phyloP scores from a whole-genome alignment of 768 basidiomycete species.

The Boletus subparvulus region DNA sequence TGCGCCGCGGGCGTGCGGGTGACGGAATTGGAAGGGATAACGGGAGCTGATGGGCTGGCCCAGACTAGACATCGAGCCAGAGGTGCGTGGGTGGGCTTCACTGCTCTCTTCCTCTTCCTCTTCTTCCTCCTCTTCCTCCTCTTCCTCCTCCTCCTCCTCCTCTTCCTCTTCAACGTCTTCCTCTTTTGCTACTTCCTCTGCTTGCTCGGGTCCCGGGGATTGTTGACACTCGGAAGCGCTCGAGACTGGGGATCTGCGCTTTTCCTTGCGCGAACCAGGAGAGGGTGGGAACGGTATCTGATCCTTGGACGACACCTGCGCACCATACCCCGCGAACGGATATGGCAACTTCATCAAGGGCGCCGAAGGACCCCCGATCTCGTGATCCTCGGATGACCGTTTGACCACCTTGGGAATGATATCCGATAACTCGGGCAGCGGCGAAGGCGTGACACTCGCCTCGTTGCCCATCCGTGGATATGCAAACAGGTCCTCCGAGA shows the following conservation, averaged over 20 bases:
- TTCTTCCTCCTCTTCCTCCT: slow-evolving; percentile 40
- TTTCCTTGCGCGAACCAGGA: slow-evolving; percentile 43
- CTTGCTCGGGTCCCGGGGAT: slow-evolving; percentile 30
- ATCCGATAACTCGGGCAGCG: slow-evolving; percentile 33
- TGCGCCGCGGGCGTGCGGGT: slow-evolving; percentile 42
- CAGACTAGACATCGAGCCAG: slow-evolving; percentile 83
- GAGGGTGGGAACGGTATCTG: slow-evolving; percentile 79
- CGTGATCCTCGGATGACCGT: slow-evolving; percentile 47
- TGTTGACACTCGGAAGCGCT: slow-evolving; percentile 32
- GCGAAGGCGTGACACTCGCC: slow-evolving; percentile 21
- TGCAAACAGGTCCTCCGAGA: slow-evolving; percentile 66
- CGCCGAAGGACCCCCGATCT: slow-evolving; percentile 36
- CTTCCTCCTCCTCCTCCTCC: slow-evolving; percentile 33
- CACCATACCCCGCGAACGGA: slow-evolving; percentile 64
- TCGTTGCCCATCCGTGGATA: slow-evolving; percentile 38
- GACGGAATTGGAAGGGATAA: slow-evolving; percentile 69
- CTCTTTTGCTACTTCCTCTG: slow-evolving; percentile 23
- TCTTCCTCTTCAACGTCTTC: slow-evolving; percentile 14
- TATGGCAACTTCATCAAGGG: slow-evolving; percentile 61
- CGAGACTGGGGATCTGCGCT: slow-evolving; percentile 29
- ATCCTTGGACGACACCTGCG: slow-evolving; percentile 60
- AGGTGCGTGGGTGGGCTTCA: slow-evolving; percentile 62
- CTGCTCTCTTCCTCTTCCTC: slow-evolving; percentile 41
- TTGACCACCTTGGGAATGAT: slow-evolving; percentile 50
- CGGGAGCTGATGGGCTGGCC: slow-evolving; percentile 72